Evolutionary conservation across 2,329 filamentous ascomycete species (phyloP), one percentile per base, ranked within the genome.

Genomic region (Alternaria longipes): DNA sequence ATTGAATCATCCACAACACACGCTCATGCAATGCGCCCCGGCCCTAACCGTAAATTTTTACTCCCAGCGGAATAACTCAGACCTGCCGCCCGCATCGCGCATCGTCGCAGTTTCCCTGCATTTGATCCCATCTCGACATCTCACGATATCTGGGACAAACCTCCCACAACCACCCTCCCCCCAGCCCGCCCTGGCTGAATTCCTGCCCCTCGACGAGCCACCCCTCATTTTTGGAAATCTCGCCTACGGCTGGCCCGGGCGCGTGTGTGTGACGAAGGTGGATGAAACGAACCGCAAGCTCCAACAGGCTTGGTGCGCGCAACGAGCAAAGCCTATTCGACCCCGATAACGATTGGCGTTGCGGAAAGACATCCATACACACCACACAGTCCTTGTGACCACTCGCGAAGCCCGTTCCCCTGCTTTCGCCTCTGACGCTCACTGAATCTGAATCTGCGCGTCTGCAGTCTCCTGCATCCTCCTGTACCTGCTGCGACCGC

Each of bases 311-410:
- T 70, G 64, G 66, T 68, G 67, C 50, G 61, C 50, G 60, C 62
- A 65, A 63, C 62, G 67, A 64, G 60, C 56, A 62, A 57, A 53
- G 65, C 55, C 58, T 54, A 66, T 60, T 61, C 52, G 58, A 68
- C 66, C 63, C 63, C 64, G 64, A 68, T 65, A 68, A 50, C 65
- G 64, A 67, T 70, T 69, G 67, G 66, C 66, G 60, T 62, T 56
- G 56, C 62, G 54, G 60, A 59, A 59, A 58, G 28, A 56, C 55
- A 40, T 61, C 54, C 58, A 55, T 45, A 55, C 61, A 44, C 63
- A 53, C 58, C 55, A 61, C 50, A 54, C 54, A 56, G 62, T 60
- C 65, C 69, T 63, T 71, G 69, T 72, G 71, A 73, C 71, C 63
- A 65, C 64, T 66, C 63, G 59, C 65, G 56, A 61, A 62, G 60